Conservation (phyloP, 768 basidiomycete species). For the Leccinum variicolor region DNA sequence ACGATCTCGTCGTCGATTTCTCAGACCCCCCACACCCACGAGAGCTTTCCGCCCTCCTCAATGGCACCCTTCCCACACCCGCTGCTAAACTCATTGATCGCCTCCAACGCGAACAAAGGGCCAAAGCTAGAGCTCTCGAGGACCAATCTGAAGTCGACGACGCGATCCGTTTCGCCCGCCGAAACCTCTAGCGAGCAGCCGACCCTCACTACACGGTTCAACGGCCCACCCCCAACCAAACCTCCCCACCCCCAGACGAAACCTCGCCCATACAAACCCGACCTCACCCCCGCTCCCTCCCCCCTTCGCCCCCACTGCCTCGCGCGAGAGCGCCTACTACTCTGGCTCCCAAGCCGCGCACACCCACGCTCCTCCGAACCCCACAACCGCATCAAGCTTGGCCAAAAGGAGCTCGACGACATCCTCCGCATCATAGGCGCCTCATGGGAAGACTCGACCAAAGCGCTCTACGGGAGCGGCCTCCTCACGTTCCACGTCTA, state of each 20-base stretch:
- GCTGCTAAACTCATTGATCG: neutral
- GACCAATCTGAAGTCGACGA: neutral
- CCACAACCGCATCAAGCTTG: too few species aligned
- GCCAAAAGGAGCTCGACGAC: too few species aligned
- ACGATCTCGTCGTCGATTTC: neutral
- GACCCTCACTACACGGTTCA: too few species aligned
- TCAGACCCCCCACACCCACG: neutral
- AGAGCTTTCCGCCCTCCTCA: neutral
- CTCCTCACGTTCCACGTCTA: neutral
- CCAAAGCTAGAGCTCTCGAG: too few species aligned
- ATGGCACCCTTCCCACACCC: neutral
- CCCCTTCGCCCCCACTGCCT: neutral
- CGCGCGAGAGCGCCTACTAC: neutral
- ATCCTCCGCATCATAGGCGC: neutral
- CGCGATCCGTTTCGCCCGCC: too few species aligned
- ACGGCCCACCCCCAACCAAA: too few species aligned
- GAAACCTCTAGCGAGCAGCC: too few species aligned
- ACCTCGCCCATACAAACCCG: neutral
- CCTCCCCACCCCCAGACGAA: too few species aligned
- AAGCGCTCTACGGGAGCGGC: neutral
- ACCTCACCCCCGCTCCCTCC: neutral
- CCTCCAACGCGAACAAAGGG: neutral
- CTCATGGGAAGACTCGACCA: neutral
- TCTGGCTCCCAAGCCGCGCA: neutral
- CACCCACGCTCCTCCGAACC: too few species aligned